These are phyloP conservation scores for Apiospora pterosperma DNA, from an alignment of 2,329 filamentous ascomycete species.

Conservation along the genomic window DNA sequence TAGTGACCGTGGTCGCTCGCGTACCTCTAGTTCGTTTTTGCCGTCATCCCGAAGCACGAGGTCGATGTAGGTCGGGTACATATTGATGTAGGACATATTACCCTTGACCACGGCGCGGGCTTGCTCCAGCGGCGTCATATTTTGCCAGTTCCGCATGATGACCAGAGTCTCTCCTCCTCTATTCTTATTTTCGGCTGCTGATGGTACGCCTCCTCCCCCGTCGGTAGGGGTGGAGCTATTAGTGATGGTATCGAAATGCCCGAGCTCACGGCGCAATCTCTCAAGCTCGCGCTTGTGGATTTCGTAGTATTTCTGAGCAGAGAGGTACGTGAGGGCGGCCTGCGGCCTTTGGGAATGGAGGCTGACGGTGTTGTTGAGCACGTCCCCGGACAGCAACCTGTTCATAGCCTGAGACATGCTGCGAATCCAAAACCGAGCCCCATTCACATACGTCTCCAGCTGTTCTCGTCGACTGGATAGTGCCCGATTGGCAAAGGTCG, in stretches of 20 bases:
- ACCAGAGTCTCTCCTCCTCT: neutral
- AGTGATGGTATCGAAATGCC: too few relatives aligned
- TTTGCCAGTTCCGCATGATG: neutral
- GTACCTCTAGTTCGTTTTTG: neutral
- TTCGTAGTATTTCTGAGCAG: neutral
- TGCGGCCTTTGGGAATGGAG: neutral
- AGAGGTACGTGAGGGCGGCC: neutral
- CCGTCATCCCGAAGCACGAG: neutral
- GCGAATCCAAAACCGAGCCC: neutral
- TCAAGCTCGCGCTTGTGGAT: neutral
- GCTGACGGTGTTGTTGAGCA: neutral
- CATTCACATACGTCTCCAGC: neutral
- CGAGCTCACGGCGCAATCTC: neutral
- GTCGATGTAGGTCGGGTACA: neutral
- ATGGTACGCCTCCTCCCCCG: neutral
- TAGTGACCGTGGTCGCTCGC: neutral
- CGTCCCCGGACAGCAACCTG: neutral
- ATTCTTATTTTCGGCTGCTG: neutral
- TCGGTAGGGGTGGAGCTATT: too few relatives aligned
- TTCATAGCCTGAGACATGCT: neutral
- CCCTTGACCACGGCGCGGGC: neutral
- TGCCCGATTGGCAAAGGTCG: neutral
- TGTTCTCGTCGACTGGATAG: neutral
- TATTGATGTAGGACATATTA: too few relatives aligned
- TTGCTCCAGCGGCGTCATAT: neutral